Evolutionary conservation across 495 filamentous ascomycete species (phyloP).

Genomic region (Lasiosphaeriaceae sp.): DNA sequence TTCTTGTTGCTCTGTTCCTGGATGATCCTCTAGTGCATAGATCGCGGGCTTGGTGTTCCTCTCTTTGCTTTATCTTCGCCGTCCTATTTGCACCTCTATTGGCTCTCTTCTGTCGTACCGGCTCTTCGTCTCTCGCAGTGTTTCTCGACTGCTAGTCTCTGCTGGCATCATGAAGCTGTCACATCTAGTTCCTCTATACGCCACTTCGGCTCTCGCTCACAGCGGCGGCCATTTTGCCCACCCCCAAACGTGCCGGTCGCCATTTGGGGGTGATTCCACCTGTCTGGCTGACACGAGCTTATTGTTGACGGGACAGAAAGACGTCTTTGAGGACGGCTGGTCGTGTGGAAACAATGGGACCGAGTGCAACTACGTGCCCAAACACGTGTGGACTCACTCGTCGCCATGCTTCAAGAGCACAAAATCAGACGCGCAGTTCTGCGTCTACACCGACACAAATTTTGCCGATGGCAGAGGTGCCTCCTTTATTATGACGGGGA

Average conservation of each 20-base stretch:
- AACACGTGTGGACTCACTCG: constrained; percentile 25
- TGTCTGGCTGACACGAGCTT: constrained; percentile 3
- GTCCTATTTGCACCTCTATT: background rate
- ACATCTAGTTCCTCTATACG: background rate
- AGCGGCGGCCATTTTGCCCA: background rate
- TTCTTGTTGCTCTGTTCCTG: background rate
- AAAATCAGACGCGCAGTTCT: constrained; percentile 15
- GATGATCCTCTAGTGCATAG: background rate
- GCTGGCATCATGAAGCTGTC: constrained; percentile 6
- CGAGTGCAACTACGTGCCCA: constrained; percentile 1
- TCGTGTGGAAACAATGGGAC: constrained; percentile 13
- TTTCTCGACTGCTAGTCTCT: too few relatives aligned
- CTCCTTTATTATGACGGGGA: constrained; percentile 27
- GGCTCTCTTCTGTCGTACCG: background rate
- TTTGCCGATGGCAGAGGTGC: constrained; percentile 31
- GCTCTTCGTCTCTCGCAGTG: background rate
- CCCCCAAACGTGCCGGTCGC: background rate
- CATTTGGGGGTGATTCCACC: constrained; percentile 1
- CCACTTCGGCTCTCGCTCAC: constrained; percentile 3
- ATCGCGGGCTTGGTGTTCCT: background rate
- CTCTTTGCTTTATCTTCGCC: background rate
- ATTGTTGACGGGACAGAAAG: constrained; percentile 1
- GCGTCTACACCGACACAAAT: constrained; percentile 28
- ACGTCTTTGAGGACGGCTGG: background rate
- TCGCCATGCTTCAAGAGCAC: constrained; percentile 22